Conservation (phyloP, 2,329 filamentous ascomycete species). For the Akanthomyces uredinophilus region DNA sequence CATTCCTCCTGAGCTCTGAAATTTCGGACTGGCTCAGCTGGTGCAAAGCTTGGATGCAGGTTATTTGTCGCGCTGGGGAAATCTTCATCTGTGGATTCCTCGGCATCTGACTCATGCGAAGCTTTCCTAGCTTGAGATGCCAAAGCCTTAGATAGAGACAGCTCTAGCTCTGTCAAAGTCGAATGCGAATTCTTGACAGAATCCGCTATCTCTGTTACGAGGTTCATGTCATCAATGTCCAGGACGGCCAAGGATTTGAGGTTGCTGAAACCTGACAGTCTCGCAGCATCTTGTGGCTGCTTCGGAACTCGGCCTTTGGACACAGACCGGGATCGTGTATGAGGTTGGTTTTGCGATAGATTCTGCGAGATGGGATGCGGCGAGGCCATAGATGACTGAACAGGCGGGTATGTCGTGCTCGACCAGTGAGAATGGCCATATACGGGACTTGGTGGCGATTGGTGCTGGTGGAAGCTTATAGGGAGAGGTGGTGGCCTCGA, state of each 20-base stretch:
- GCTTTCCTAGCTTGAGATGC: conserved; percentile 37
- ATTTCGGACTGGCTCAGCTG: conserved; percentile 38
- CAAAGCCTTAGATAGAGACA: conserved; percentile 54
- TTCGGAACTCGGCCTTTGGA: conserved; percentile 32
- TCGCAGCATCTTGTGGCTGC: conserved; percentile 42
- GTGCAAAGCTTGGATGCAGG: conserved; percentile 30
- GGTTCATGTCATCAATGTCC: conserved; percentile 56
- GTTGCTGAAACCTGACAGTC: conserved; percentile 52
- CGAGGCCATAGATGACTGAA: conserved; percentile 18
- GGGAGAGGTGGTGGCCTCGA: conserved; percentile 41
- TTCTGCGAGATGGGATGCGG: conserved; percentile 9
- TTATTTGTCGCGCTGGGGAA: conserved; percentile 40
- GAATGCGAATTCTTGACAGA: conserved; percentile 52
- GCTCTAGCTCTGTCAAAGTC: conserved; percentile 48
- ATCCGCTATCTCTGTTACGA: conserved; percentile 49
- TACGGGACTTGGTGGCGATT: neutral
- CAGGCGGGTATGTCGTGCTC: conserved; percentile 20
- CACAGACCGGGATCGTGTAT: conserved; percentile 29
- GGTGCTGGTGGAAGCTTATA: conserved; percentile 12
- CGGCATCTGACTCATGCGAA: conserved; percentile 34
- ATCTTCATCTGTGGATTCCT: conserved; percentile 51
- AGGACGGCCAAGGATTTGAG: conserved; percentile 50
- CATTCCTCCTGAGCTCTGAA: conserved; percentile 48
- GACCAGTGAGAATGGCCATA: conserved; percentile 23
- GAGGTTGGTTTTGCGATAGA: conserved; percentile 10